These are phyloP conservation scores for Trichoderma sp. DNA, from an alignment of 2,329 filamentous ascomycete genomes.

Conservation along the genomic window DNA sequence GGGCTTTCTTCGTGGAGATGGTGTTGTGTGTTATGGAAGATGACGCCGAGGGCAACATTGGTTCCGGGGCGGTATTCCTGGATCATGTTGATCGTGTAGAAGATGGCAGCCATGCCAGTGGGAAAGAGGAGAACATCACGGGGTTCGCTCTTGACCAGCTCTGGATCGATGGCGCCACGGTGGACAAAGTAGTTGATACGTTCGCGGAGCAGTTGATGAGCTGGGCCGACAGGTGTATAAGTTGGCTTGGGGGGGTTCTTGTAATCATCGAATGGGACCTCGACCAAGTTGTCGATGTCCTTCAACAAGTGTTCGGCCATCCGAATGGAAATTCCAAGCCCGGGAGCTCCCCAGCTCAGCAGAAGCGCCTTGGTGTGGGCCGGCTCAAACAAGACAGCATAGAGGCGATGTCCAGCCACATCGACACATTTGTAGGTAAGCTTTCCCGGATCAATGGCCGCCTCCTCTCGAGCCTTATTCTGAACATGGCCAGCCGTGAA, in stretches of 20 bases:
- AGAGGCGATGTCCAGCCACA: conserved; percentile 47
- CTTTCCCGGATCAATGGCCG: conserved; percentile 40
- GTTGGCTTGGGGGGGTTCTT: conserved; percentile 40
- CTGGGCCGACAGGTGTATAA: conserved; percentile 43
- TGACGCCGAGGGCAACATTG: conserved; percentile 52
- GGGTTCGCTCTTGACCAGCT: conserved; percentile 34
- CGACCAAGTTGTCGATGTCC: conserved; percentile 40
- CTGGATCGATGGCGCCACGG: conserved; percentile 43
- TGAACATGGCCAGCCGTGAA: conserved; percentile 40
- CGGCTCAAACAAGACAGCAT: conserved; percentile 47
- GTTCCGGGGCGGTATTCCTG: conserved; percentile 40
- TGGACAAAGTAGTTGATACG: conserved; percentile 48
- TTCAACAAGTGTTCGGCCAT: conserved; percentile 49
- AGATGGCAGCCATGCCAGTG: conserved; percentile 58
- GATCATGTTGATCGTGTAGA: conserved; percentile 46
- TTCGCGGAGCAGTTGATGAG: conserved; percentile 44
- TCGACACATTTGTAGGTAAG: conserved; percentile 48
- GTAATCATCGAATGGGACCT: conserved; percentile 38
- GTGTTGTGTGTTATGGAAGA: conserved; percentile 55
- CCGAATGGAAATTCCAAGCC: conserved; percentile 51
- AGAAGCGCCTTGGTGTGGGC: conserved; percentile 43
- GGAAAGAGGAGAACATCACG: conserved; percentile 56
- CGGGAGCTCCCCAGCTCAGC: conserved; percentile 51
- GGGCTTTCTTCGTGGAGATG: conserved; percentile 50
- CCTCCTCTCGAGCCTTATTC: conserved; percentile 42